A percentile compares a stretch with the other conserved stretches of the same genome.
Evolutionary conservation across 768 basidiomycete species (phyloP).

Genomic region (Tulasnella calospora): DNA sequence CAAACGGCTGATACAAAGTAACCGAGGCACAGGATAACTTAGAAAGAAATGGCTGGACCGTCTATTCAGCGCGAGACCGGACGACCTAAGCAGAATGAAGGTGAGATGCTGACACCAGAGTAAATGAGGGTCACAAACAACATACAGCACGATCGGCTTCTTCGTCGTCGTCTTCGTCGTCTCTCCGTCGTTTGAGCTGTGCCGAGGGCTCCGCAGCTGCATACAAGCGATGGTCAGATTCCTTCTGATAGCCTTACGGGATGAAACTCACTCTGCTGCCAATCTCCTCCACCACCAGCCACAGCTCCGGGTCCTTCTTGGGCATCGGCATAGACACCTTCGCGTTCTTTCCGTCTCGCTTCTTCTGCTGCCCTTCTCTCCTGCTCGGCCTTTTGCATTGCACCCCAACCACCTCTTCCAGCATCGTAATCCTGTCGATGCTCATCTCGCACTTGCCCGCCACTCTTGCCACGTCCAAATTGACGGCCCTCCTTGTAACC

Average conservation of each 20-base stretch:
- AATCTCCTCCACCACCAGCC: constrained; percentile 79
- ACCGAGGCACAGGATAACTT: not conserved
- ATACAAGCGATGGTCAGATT: not conserved
- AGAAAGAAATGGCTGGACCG: not conserved
- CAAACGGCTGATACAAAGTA: not conserved
- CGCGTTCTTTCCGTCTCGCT: constrained; percentile 73
- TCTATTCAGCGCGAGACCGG: constrained; percentile 2
- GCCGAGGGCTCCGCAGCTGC: constrained; percentile 28
- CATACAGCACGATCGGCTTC: constrained; percentile 13
- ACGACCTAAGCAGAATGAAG: constrained; percentile 22
- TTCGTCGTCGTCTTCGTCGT: constrained; percentile 34
- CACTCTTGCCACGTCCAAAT: constrained; percentile 95
- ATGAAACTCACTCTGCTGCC: constrained; percentile 48
- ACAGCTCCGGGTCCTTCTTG: constrained; percentile 75
- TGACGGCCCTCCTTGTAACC: constrained; percentile 96
- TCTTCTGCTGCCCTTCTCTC: constrained; percentile 47
- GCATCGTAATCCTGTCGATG: constrained; percentile 96
- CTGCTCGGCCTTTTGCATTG: constrained; percentile 58
- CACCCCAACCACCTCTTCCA: constrained; percentile 93
- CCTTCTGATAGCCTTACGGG: not conserved
- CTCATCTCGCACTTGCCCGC: constrained; percentile 93
- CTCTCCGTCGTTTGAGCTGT: constrained; percentile 30
- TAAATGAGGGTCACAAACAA: not conserved
- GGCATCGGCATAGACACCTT: constrained; percentile 79
- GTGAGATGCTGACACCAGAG: not conserved